A percentile compares a stretch with the other conserved stretches of the same genome.
Evolutionary conservation across 2,329 filamentous ascomycete species (phyloP).

Genomic region (Hypoxylon sp.): DNA sequence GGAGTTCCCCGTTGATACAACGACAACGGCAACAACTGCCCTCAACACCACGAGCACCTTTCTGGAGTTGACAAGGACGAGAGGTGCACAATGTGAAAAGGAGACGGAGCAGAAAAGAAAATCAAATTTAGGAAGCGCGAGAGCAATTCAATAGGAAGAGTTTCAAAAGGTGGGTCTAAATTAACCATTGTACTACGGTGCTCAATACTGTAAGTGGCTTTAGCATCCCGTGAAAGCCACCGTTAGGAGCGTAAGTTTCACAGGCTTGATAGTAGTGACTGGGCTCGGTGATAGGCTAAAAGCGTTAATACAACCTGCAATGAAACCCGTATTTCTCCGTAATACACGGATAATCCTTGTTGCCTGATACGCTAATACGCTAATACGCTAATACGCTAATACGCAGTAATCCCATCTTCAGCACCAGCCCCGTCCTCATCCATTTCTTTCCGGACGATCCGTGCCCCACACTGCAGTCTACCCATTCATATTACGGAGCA

Average conservation of each 20-base stretch:
- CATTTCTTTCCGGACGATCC: conserved; percentile 39
- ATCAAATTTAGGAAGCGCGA: conserved; percentile 38
- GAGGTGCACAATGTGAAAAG: conserved; percentile 34
- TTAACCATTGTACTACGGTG: conserved; percentile 17
- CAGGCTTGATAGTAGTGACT: neutral
- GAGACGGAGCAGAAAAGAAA: conserved; percentile 31
- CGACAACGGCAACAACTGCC: conserved; percentile 31
- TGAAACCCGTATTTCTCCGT: conserved; percentile 2
- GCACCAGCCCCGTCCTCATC: conserved; percentile 5
- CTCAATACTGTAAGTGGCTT: conserved; percentile 9
- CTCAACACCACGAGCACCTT: conserved; percentile 34
- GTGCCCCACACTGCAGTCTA: conserved; percentile 31
- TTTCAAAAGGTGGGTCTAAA: conserved; percentile 37
- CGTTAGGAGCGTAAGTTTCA: neutral
- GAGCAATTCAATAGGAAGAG: conserved; percentile 28
- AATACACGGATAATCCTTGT: conserved; percentile 24
- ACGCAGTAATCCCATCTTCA: conserved; percentile 5
- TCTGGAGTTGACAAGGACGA: conserved; percentile 32
- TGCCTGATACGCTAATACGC: no score
- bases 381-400: no score
- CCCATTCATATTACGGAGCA: conserved; percentile 21
- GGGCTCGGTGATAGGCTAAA: neutral
- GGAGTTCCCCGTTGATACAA: conserved; percentile 26
- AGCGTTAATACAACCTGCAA: neutral
- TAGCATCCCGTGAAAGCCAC: conserved; percentile 3